Conservation (phyloP, 306 rosid species). For the Trifolium subterraneum region DNA sequence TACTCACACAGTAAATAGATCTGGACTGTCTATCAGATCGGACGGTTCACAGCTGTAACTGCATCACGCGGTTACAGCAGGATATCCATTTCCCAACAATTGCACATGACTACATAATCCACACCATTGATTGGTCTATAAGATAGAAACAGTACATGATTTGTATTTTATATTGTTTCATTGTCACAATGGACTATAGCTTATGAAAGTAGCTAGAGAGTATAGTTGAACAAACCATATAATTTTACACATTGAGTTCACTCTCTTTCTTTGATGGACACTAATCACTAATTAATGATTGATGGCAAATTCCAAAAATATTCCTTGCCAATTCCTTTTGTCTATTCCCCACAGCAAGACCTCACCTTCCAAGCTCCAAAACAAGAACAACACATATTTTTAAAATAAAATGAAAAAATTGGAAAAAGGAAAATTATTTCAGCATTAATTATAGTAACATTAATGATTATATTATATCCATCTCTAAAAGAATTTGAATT, state of each 20-base stretch:
- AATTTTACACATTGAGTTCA: not conserved
- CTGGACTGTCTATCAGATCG: no score
- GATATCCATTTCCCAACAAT: no score
- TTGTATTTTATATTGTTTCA: constrained; percentile 9
- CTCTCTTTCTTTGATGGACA: constrained; percentile 39
- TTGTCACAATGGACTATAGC: not conserved
- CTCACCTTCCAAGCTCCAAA: constrained; percentile 42
- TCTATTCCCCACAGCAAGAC: constrained; percentile 57
- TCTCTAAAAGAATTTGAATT: no score
- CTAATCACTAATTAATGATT: constrained; percentile 48
- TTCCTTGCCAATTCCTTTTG: constrained; percentile 67
- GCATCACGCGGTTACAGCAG: no score
- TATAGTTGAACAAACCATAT: constrained; percentile 25
- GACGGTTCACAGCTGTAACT: no score
- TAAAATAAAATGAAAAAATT: not conserved
- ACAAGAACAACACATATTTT: constrained; percentile 4
- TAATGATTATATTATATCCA: no score
- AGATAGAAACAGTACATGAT: not conserved
- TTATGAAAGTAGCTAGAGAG: constrained; percentile 11
- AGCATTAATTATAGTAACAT: no score
- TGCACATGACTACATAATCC: constrained; percentile 4
- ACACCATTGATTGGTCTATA: constrained; percentile 2
- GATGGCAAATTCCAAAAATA: constrained; percentile 56
- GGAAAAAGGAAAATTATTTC: no score
- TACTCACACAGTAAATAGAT: no score